Evolutionary conservation across 495 filamentous ascomycete species (phyloP).

Genomic region (Xylona heveae): DNA sequence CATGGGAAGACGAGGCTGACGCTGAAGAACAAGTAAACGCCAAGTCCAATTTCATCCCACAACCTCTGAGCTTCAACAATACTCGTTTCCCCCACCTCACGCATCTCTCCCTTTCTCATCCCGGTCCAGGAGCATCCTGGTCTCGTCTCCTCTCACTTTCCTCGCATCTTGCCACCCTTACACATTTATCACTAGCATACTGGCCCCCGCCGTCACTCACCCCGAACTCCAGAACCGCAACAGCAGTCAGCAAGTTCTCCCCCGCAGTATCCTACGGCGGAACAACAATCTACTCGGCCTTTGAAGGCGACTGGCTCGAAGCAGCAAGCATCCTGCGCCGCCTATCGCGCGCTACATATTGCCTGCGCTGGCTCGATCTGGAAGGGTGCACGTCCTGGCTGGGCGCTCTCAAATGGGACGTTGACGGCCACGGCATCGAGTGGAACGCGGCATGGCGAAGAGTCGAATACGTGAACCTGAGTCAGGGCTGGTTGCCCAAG

Average conservation of each 20-base stretch:
- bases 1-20: conserved; percentile 15
- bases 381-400: conserved; percentile 60
- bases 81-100: conserved; percentile 26
- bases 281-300: conserved; percentile 38
- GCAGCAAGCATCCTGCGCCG: conserved; percentile 45
- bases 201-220: conserved; percentile 59
- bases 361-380: conserved; percentile 59
- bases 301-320: conserved; percentile 50
- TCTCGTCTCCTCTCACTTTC: conserved; percentile 40
- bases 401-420: conserved; percentile 31
- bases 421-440: conserved; percentile 19
- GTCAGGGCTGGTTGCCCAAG: conserved; percentile 25
- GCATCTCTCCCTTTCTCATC: conserved; percentile 31
- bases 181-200: conserved; percentile 56
- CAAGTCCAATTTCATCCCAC: conserved; percentile 6
- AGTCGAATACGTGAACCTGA: conserved; percentile 24
- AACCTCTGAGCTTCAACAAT: conserved; percentile 6
- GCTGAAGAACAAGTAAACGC: no score
- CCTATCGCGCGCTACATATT: conserved; percentile 42
- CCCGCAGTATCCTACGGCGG: conserved; percentile 33
- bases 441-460: conserved; percentile 30
- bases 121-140: conserved; percentile 34
- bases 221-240: conserved; percentile 33
- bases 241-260: conserved; percentile 24
- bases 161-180: conserved; percentile 37